Percentiles rank a stretch among this genome's conserved stretches.
Conservation (phyloP, 2,329 filamentous ascomycete species). For the Ophiostoma quercus region DNA sequence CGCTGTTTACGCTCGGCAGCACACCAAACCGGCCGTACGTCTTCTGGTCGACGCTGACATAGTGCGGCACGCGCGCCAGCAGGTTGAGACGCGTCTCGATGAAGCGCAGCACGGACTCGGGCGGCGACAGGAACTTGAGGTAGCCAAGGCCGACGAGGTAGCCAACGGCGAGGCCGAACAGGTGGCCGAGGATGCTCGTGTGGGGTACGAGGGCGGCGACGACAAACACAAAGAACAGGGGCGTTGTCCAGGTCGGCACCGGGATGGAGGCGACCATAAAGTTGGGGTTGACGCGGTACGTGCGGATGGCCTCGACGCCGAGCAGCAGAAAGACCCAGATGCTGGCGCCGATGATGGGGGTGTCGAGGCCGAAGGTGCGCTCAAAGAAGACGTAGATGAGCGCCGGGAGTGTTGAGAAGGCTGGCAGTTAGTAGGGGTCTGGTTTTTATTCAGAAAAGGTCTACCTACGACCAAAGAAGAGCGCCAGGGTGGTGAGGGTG, state of each 20-base stretch:
- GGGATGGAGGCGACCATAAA: conserved; percentile 58
- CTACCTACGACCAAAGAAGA: conserved; percentile 82
- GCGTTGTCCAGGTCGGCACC: conserved; percentile 89
- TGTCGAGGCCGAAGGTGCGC: conserved; percentile 65
- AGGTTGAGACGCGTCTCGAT: conserved; percentile 85
- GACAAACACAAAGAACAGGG: conserved; percentile 69
- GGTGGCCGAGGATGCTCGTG: conserved; percentile 78
- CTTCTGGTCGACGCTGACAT: conserved; percentile 92
- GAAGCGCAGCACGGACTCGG: conserved; percentile 81
- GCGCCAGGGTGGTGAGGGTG: conserved; percentile 75
- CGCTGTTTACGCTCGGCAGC: conserved; percentile 50
- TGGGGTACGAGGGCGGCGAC: conserved; percentile 72
- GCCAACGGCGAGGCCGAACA: conserved; percentile 76
- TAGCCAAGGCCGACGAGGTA: conserved; percentile 90
- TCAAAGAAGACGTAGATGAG: conserved; percentile 76
- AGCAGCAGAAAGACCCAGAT: conserved; percentile 91
- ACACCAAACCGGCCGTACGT: conserved; percentile 91
- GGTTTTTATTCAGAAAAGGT: background rate
- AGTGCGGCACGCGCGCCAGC: conserved; percentile 77
- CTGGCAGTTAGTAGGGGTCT: conserved; percentile 37
- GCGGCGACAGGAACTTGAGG: conserved; percentile 82
- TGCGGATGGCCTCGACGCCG: conserved; percentile 78
- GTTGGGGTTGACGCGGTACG: conserved; percentile 73
- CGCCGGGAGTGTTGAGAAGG: conserved; percentile 75
- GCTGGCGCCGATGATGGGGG: conserved; percentile 73